Percentiles rank a stretch among this genome's conserved stretches.
Evolutionary conservation across 2,329 filamentous ascomycete species (phyloP).

Genomic region (Xylaria digitata): DNA sequence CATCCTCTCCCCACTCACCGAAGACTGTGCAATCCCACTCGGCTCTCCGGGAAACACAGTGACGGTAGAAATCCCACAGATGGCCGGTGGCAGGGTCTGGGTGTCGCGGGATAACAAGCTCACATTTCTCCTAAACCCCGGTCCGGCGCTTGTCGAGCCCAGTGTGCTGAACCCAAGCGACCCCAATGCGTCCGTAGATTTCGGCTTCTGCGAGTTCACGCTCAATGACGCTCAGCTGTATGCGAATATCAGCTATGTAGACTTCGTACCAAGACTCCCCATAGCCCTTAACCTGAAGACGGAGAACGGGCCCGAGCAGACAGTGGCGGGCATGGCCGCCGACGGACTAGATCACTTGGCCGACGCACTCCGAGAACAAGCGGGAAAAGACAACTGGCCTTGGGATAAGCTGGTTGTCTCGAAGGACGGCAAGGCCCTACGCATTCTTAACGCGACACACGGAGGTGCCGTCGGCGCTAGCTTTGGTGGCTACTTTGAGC

Average conservation of each 20-base stretch:
- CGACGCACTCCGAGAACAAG: conserved; percentile 65
- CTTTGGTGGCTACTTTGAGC: conserved; percentile 59
- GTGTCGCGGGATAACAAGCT: conserved; percentile 66
- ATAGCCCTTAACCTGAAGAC: conserved; percentile 63
- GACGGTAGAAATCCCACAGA: conserved; percentile 68
- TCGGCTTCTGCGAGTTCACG: conserved; percentile 71
- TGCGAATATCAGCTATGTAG: conserved; percentile 74
- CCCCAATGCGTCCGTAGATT: conserved; percentile 63
- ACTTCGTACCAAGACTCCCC: conserved; percentile 69
- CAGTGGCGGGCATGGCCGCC: conserved; percentile 67
- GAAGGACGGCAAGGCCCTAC: conserved; percentile 49
- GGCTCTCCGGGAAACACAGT: conserved; percentile 65
- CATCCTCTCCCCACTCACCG: conserved; percentile 61
- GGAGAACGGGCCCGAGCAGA: conserved; percentile 56
- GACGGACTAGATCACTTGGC: conserved; percentile 68
- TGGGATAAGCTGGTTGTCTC: conserved; percentile 69
- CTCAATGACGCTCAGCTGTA: conserved; percentile 67
- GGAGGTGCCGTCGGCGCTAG: conserved; percentile 56
- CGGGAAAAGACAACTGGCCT: conserved; percentile 63
- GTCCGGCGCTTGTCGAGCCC: conserved; percentile 73
- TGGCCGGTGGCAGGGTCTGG: conserved; percentile 73
- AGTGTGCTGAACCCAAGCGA: conserved; percentile 72
- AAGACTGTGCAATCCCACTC: conserved; percentile 69
- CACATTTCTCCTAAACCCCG: conserved; percentile 72
- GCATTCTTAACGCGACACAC: conserved; percentile 60